Percentiles rank a stretch among this genome's conserved stretches.
phyloP scores from a whole-genome alignment of 345 rosid species.

The Populus davidiana region DNA sequence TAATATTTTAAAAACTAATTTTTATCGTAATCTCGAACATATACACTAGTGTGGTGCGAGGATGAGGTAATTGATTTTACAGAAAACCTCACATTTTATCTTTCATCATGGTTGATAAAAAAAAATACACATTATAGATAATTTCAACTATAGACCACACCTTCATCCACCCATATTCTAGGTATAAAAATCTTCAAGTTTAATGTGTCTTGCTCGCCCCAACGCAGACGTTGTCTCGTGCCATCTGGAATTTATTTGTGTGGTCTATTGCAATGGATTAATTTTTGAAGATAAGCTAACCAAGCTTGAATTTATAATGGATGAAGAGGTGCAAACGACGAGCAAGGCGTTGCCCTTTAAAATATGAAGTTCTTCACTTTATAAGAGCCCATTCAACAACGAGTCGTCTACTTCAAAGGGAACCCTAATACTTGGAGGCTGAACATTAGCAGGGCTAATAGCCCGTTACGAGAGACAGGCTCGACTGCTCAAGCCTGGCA shows the following conservation, averaged over 20 bases:
- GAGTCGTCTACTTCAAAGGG: not conserved
- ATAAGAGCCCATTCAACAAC: not conserved
- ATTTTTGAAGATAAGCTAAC: not conserved
- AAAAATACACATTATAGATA: no score
- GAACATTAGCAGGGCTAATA: not conserved
- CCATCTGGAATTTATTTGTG: not conserved
- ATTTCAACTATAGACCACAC: not conserved
- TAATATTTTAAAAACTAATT: no score
- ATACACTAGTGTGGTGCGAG: rapidly evolving
- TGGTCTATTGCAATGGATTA: not conserved
- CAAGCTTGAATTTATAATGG: not conserved
- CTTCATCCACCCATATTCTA: not conserved
- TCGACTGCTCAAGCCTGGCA: not conserved
- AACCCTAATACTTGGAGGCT: not conserved
- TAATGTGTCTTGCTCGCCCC: no score
- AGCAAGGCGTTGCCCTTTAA: not conserved
- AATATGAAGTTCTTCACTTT: not conserved
- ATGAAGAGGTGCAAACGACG: not conserved
- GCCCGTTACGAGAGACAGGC: not conserved
- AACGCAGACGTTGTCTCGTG: not conserved
- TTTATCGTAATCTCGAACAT: no score
- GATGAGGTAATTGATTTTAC: no score
- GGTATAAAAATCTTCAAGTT: not conserved
- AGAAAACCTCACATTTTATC: no score
- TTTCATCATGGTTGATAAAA: no score